Percentiles rank a stretch among this genome's conserved stretches.
These are phyloP conservation scores for Vitis riparia DNA, from an alignment of 164 flowering plant species.

Conservation along the genomic window DNA sequence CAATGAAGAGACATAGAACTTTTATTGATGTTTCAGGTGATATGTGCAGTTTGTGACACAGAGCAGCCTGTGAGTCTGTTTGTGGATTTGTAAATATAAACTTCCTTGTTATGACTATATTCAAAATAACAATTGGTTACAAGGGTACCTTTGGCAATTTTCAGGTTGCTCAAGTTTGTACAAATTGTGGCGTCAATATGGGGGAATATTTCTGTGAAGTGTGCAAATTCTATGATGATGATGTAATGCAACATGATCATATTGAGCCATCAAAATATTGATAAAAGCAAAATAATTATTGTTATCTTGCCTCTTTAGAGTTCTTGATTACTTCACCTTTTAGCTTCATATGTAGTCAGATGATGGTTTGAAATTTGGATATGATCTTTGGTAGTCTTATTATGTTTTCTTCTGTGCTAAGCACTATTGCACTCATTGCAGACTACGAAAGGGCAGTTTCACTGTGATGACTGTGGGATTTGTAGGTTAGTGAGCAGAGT, in stretches of 20 bases:
- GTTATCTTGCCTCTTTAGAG: neutral
- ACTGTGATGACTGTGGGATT: slow-evolving; percentile 91
- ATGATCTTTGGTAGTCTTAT: neutral
- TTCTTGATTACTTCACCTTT: neutral
- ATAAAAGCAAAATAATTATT: neutral
- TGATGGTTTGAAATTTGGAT: neutral
- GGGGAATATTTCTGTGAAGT: slow-evolving; percentile 89
- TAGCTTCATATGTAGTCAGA: too few species aligned
- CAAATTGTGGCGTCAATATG: slow-evolving; percentile 93
- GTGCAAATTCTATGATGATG: slow-evolving; percentile 94
- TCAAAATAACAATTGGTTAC: neutral
- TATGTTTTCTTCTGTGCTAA: neutral
- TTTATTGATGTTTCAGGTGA: slow-evolving; percentile 40
- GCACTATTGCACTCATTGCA: slow-evolving; percentile 24
- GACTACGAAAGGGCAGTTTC: slow-evolving; percentile 73
- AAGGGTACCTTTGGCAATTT: neutral
- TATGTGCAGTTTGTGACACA: slow-evolving; percentile 74
- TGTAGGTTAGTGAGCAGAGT: slow-evolving; percentile 60
- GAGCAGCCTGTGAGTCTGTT: slow-evolving; percentile 59
- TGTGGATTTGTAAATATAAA: neutral
- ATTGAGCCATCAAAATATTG: neutral
- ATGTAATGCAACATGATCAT: slow-evolving; percentile 42
- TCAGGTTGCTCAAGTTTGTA: slow-evolving; percentile 71
- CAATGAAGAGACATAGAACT: neutral
- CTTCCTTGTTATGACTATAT: slow-evolving; percentile 3